phyloP scores from a whole-genome alignment of 2,329 filamentous ascomycete genomes.

The Ilyonectria robusta region DNA sequence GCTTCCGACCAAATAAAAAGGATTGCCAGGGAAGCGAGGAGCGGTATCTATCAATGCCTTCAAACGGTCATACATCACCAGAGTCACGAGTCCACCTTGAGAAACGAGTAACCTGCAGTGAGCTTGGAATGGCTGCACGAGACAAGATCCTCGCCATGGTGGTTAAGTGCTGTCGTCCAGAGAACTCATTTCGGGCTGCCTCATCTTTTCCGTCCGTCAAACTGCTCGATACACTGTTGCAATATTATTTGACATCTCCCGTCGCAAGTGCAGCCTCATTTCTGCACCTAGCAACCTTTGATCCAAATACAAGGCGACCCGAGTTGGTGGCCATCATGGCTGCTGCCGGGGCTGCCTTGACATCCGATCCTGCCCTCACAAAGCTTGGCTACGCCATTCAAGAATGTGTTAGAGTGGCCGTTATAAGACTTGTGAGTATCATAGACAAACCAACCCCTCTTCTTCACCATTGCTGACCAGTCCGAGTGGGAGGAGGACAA shows the following conservation, averaged over 20 bases:
- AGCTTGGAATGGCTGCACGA: slow-evolving; percentile 38
- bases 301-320: slow-evolving; percentile 52
- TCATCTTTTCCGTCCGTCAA: slow-evolving; percentile 58
- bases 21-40: slow-evolving; percentile 51
- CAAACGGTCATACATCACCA: slow-evolving; percentile 39
- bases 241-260: slow-evolving; percentile 53
- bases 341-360: slow-evolving; percentile 55
- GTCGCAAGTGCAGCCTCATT: slow-evolving; percentile 49
- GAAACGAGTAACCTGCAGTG: slow-evolving; percentile 38
- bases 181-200: slow-evolving; percentile 46
- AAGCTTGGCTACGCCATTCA: slow-evolving; percentile 59
- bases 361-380: slow-evolving; percentile 53
- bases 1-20: slow-evolving; percentile 49
- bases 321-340: slow-evolving; percentile 56
- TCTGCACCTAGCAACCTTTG: slow-evolving; percentile 55
- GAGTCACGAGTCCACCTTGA: slow-evolving; percentile 43
- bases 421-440: slow-evolving; percentile 35
- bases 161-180: slow-evolving; percentile 46
- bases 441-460: background rate
- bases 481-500: slow-evolving; percentile 54
- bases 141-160: slow-evolving; percentile 51
- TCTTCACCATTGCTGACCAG: background rate
- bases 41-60: slow-evolving; percentile 50
- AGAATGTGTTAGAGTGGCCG: slow-evolving; percentile 51
- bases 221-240: slow-evolving; percentile 55